A percentile compares a stretch with the other conserved stretches of the same genome.
phyloP scores from a whole-genome alignment of 2,329 filamentous ascomycete species.

The Nakataea oryzae region DNA sequence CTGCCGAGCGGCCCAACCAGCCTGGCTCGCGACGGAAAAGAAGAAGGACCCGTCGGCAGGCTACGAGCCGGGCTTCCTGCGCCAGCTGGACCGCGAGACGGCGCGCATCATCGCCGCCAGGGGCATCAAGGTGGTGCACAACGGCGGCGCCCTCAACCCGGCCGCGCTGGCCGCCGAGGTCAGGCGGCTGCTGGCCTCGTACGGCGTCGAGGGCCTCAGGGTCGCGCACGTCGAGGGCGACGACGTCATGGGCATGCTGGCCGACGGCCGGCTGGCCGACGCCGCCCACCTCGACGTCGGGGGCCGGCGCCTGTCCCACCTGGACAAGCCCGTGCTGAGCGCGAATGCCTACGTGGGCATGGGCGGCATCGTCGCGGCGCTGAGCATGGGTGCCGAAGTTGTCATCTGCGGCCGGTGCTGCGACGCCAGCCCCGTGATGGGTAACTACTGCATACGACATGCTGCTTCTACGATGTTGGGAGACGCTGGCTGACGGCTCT shows the following conservation, averaged over 20 bases:
- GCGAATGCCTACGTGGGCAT: conserved; percentile 43
- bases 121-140: conserved; percentile 33
- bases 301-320: neutral
- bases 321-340: conserved; percentile 3
- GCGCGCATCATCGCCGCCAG: conserved; percentile 19
- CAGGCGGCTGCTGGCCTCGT: conserved; percentile 4
- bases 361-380: conserved; percentile 31
- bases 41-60: conserved; percentile 15
- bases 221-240: conserved; percentile 35
- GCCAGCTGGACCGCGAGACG: conserved; percentile 15
- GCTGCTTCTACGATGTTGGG: too few species aligned
- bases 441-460: too few species aligned
- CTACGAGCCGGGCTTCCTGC: conserved; percentile 18
- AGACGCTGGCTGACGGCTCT: too few species aligned
- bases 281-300: neutral
- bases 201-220: conserved; percentile 15
- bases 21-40: conserved; percentile 20
- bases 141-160: conserved; percentile 42
- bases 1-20: neutral
- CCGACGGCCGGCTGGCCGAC: neutral
- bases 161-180: conserved; percentile 27
- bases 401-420: conserved; percentile 33
- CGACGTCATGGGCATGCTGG: conserved; percentile 18
- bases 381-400: conserved; percentile 32
- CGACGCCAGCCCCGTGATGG: conserved; percentile 36